These are phyloP conservation scores for Lachancea nothofagi DNA, from an alignment of 805 yeast genomes.

Conservation along the genomic window DNA sequence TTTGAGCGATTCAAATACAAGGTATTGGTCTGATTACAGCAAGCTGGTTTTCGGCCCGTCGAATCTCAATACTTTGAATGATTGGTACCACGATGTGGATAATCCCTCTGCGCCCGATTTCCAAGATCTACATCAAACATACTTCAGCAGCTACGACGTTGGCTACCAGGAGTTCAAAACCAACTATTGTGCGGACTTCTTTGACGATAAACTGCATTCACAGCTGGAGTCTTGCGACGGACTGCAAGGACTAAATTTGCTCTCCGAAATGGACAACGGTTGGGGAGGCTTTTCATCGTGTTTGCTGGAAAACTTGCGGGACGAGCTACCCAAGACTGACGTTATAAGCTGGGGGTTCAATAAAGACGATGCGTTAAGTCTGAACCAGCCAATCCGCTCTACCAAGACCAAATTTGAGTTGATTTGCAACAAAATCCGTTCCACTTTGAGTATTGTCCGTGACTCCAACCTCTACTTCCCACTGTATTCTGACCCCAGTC, in stretches of 20 bases:
- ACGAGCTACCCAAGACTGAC: slow-evolving; percentile 54
- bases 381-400: slow-evolving; percentile 7
- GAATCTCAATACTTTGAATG: slow-evolving; percentile 46
- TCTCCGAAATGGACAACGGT: slow-evolving; percentile 66
- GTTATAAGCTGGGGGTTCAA: slow-evolving; percentile 45
- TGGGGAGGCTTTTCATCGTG: slow-evolving; percentile 77
- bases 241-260: slow-evolving; percentile 62
- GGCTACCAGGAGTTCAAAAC: slow-evolving; percentile 59
- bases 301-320: slow-evolving; percentile 51
- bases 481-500: slow-evolving; percentile 28
- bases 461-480: slow-evolving; percentile 56
- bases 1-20: slow-evolving; percentile 40
- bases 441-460: slow-evolving; percentile 42
- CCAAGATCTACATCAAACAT: slow-evolving; percentile 18
- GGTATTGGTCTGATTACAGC: slow-evolving; percentile 78
- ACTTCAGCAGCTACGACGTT: slow-evolving; percentile 43
- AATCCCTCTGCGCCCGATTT: slow-evolving; percentile 28
- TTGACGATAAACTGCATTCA: slow-evolving; percentile 55
- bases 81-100: slow-evolving; percentile 47
- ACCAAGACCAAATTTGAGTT: slow-evolving; percentile 14
- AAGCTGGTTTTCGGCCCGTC: slow-evolving; percentile 61
- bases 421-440: slow-evolving; percentile 39
- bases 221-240: slow-evolving; percentile 71
- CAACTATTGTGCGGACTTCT: slow-evolving; percentile 39
- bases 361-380: slow-evolving; percentile 23